Conservation (phyloP, 1,284 basidiomycete species). For the Rhodotorula glutinis region DNA sequence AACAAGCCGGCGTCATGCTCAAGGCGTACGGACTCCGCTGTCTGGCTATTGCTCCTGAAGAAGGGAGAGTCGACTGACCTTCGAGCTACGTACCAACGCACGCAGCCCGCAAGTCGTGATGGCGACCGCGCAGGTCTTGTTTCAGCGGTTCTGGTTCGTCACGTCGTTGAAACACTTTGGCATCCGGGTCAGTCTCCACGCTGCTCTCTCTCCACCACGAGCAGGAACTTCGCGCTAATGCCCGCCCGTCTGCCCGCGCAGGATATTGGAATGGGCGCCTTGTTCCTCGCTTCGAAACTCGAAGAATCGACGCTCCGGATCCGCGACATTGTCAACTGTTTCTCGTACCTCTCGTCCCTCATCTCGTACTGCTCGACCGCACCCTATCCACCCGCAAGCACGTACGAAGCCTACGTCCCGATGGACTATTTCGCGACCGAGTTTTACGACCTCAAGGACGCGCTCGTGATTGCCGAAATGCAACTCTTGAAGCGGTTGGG, state of each 20-base stretch:
- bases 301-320: conserved; percentile 89
- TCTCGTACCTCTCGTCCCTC: conserved; percentile 64
- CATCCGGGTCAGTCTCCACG: conserved; percentile 63
- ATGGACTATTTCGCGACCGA: conserved; percentile 79
- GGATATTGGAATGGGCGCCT: conserved; percentile 88
- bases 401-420: conserved; percentile 58
- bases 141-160: conserved; percentile 96
- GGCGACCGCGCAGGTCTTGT: conserved; percentile 91
- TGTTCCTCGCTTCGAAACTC: conserved; percentile 92
- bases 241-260: conserved; percentile 45
- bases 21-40: conserved; percentile 62
- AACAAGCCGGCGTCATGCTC: conserved; percentile 86
- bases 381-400: conserved; percentile 34
- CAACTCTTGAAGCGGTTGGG: conserved; percentile 81
- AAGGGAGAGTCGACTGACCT: background rate
- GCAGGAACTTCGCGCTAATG: too few relatives aligned
- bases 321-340: conserved; percentile 91
- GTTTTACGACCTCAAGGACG: conserved; percentile 85
- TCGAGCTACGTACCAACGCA: background rate
- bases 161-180: conserved; percentile 90
- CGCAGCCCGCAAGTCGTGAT: conserved; percentile 90
- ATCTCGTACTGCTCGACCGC: conserved; percentile 11
- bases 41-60: background rate
- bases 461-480: conserved; percentile 92
- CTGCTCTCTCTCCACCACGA: too few relatives aligned